phyloP scores from a whole-genome alignment of 129 eudicot species.

The Ambrosia artemisiifolia region DNA sequence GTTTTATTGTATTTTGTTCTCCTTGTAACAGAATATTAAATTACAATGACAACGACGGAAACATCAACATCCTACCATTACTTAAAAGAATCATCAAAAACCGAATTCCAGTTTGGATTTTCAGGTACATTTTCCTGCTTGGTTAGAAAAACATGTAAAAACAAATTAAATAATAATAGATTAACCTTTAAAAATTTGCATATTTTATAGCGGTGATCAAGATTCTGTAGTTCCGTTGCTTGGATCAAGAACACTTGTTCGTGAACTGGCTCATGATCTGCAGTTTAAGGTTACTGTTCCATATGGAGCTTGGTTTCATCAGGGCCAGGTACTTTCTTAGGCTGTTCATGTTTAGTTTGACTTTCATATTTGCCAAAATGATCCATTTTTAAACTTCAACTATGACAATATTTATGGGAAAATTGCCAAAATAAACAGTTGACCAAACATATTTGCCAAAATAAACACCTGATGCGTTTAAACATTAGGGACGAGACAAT shows the following conservation, averaged over 20 bases:
- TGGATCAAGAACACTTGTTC: slow-evolving; percentile 85
- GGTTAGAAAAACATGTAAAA: background rate
- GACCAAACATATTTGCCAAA: no score
- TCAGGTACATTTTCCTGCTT: slow-evolving; percentile 54
- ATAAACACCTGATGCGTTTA: no score
- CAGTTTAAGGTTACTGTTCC: slow-evolving; percentile 76
- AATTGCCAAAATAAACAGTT: no score
- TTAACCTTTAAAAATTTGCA: background rate
- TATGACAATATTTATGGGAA: no score
- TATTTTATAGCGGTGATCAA: slow-evolving; percentile 77
- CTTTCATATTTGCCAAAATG: background rate
- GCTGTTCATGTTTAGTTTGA: slow-evolving; percentile 8
- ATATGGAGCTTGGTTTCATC: slow-evolving; percentile 89
- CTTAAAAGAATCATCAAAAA: slow-evolving; percentile 66
- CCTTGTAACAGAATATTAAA: slow-evolving; percentile 45
- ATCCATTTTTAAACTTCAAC: no score
- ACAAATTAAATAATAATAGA: background rate
- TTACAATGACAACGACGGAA: slow-evolving; percentile 62
- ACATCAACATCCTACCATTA: slow-evolving; percentile 76
- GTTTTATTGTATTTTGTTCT: background rate
- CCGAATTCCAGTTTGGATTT: slow-evolving; percentile 76
- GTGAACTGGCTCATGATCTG: slow-evolving; percentile 80
- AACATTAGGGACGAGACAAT: no score
- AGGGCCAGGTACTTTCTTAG: slow-evolving; percentile 66
- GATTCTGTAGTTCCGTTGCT: slow-evolving; percentile 95